These are phyloP conservation scores for Lasiosphaeriaceae sp. DNA, from an alignment of 495 filamentous ascomycete species.

Conservation along the genomic window DNA sequence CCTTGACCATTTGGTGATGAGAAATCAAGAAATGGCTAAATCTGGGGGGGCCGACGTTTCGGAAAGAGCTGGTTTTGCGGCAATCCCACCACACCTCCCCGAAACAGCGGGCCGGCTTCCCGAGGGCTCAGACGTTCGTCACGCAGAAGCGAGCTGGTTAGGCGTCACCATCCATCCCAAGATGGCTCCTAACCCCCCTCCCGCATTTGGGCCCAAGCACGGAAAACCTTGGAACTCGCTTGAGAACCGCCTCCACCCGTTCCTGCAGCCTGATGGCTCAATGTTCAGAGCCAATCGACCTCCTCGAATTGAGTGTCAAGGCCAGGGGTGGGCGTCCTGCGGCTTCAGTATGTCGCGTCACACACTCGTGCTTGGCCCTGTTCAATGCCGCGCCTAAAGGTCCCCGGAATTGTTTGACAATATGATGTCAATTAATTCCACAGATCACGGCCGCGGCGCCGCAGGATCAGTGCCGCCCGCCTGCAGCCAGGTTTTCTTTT, in stretches of 20 bases:
- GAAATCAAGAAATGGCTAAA: conserved; percentile 18
- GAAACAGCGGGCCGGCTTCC: conserved; percentile 28
- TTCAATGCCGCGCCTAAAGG: conserved; percentile 28
- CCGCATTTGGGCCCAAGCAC: conserved; percentile 13
- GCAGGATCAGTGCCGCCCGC: conserved; percentile 16
- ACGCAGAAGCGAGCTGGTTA: conserved; percentile 21
- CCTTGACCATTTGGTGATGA: conserved; percentile 1
- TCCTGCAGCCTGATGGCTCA: conserved; percentile 23
- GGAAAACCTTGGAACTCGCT: conserved; percentile 26
- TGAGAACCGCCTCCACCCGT: conserved; percentile 27
- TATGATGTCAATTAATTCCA: conserved; percentile 30
- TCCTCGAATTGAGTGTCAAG: conserved; percentile 20
- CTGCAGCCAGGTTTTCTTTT: conserved; percentile 21
- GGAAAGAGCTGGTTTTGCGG: conserved; percentile 12
- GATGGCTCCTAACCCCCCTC: conserved; percentile 4
- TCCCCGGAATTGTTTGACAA: conserved; percentile 27
- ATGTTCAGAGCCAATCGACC: conserved; percentile 11
- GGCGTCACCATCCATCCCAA: conserved; percentile 14
- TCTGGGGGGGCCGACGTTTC: conserved; percentile 1
- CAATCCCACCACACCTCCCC: conserved; percentile 17
- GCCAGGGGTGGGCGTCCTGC: conserved; percentile 12
- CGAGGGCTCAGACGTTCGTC: conserved; percentile 16
- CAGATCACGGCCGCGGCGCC: conserved; percentile 20
- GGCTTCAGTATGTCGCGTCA: conserved; percentile 15
- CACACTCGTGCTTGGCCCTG: conserved; percentile 27